phyloP scores from a whole-genome alignment of 306 rosid genomes.

The Adenanthera pavonina region DNA sequence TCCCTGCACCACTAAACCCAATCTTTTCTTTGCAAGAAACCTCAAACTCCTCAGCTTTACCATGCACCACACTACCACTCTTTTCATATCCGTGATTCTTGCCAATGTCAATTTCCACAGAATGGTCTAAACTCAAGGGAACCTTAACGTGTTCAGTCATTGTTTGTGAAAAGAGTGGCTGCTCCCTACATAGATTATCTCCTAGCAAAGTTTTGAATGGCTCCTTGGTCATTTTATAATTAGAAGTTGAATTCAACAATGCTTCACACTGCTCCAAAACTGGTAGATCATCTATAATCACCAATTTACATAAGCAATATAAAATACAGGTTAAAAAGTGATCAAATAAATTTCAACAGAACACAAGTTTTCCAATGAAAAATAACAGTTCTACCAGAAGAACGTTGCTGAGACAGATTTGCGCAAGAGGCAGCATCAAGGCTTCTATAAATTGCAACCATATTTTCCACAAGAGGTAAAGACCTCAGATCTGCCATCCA shows the following conservation, averaged over 20 bases:
- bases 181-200: conserved; percentile 36
- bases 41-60: conserved; percentile 37
- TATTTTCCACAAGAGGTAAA: conserved; percentile 70
- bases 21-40: conserved; percentile 29
- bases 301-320: background rate
- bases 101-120: conserved; percentile 37
- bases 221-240: conserved; percentile 28
- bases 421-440: conserved; percentile 66
- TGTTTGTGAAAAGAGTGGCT: conserved; percentile 25
- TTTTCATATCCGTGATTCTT: conserved; percentile 43
- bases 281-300: conserved; percentile 52
- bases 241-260: conserved; percentile 29
- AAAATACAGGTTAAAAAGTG: conserved; percentile 1
- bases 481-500: conserved; percentile 63
- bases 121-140: conserved; percentile 21
- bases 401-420: conserved; percentile 47
- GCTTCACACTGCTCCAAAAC: conserved; percentile 44
- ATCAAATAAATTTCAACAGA: background rate
- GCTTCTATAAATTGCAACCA: conserved; percentile 69
- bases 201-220: conserved; percentile 18
- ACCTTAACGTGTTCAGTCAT: background rate
- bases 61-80: conserved; percentile 21
- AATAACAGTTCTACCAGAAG: conserved; percentile 56
- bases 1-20: conserved; percentile 5
- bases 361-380: background rate